Percentiles rank a stretch among this genome's conserved stretches.
Conservation (phyloP, 805 yeast genomes). For the Sugiyamaella qingdaonensis region DNA sequence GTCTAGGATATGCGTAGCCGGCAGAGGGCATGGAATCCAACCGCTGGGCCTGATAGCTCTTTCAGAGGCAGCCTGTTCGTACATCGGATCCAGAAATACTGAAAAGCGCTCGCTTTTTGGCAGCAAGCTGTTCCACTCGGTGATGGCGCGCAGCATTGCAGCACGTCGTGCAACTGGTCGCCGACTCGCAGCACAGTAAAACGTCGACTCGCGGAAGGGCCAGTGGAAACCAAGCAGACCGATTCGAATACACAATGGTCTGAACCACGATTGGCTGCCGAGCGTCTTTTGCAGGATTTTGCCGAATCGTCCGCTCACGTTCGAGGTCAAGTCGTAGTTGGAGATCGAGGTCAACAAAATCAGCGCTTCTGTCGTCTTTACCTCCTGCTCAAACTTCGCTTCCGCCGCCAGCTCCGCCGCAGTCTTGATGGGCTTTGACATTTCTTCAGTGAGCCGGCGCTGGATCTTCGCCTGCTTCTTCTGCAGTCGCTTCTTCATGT, state of each 20-base stretch:
- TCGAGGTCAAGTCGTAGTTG: conserved; percentile 37
- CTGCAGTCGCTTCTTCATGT: conserved; percentile 28
- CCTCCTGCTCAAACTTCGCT: conserved; percentile 32
- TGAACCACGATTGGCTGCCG: conserved; percentile 33
- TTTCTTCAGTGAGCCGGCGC: conserved; percentile 14
- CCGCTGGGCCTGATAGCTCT: conserved; percentile 37
- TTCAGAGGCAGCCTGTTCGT: conserved; percentile 33
- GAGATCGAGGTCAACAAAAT: conserved; percentile 38
- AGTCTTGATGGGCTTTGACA: conserved; percentile 20
- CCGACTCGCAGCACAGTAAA: conserved; percentile 37
- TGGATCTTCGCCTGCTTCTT: conserved; percentile 26
- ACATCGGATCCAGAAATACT: conserved; percentile 38
- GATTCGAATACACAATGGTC: conserved; percentile 37
- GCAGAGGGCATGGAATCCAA: conserved; percentile 36
- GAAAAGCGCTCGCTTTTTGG: conserved; percentile 32
- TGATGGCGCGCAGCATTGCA: conserved; percentile 37
- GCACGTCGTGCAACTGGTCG: conserved; percentile 41
- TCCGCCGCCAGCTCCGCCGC: conserved; percentile 28
- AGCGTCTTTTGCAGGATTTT: conserved; percentile 24
- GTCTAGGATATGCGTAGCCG: conserved; percentile 41
- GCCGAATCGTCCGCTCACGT: conserved; percentile 33
- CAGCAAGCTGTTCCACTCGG: conserved; percentile 34
- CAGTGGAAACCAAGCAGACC: conserved; percentile 43
- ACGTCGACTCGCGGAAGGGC: conserved; percentile 42
- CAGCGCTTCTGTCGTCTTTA: conserved; percentile 40